These are phyloP conservation scores for Agaricus blazei DNA, from an alignment of 768 basidiomycete species.

Conservation along the genomic window DNA sequence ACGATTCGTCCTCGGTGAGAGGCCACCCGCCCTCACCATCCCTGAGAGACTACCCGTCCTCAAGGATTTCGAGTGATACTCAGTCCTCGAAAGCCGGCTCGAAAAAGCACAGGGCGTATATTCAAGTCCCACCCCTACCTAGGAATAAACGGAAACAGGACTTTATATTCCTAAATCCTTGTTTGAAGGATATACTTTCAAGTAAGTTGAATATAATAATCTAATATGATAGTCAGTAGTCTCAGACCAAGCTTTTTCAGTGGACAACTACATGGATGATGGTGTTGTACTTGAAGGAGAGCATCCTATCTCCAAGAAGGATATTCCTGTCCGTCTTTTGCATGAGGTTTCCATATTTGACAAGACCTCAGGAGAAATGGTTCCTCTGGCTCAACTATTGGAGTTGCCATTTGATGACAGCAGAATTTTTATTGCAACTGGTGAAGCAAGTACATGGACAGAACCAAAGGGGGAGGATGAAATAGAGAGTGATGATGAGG, in stretches of 20 bases:
- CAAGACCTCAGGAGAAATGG: constrained; percentile 25
- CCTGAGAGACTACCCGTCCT: too few species aligned
- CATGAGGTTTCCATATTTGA: constrained; percentile 52
- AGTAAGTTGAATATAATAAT: background rate
- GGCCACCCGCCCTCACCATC: constrained; percentile 11
- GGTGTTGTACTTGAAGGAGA: constrained; percentile 38
- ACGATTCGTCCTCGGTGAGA: background rate
- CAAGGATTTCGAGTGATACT: too few species aligned
- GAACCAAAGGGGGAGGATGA: constrained; percentile 23
- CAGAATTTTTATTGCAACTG: constrained; percentile 30
- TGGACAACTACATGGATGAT: constrained; percentile 24
- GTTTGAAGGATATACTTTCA: background rate
- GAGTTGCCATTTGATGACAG: constrained; percentile 20
- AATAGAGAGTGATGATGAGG: constrained; percentile 18
- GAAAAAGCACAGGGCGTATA: constrained; percentile 1
- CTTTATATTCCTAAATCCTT: background rate
- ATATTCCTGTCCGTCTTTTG: constrained; percentile 53
- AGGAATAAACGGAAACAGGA: background rate
- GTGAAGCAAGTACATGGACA: constrained; percentile 35
- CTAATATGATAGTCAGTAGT: background rate
- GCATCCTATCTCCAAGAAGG: constrained; percentile 32
- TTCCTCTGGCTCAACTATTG: constrained; percentile 36
- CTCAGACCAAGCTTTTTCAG: background rate
- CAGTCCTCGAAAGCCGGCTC: too few species aligned
- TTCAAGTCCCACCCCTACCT: background rate